Conservation (phyloP, 805 yeast species). For the Nakazawaea holstii region DNA sequence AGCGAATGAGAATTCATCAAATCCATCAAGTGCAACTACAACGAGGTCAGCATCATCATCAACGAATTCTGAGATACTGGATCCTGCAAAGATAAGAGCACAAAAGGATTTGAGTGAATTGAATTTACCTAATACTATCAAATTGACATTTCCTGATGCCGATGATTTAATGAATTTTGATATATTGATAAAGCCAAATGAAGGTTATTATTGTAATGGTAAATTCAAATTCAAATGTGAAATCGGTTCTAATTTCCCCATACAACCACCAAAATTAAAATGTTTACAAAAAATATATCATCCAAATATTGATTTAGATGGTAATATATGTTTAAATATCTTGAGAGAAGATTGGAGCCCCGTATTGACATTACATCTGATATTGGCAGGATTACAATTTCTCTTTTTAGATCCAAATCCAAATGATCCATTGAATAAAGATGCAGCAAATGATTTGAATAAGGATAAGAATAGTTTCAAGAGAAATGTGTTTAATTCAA, state of each 20-base stretch:
- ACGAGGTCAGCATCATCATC: not conserved
- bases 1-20: not conserved
- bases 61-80: not conserved
- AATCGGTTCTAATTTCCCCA: slow-evolving; percentile 75
- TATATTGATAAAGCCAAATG: slow-evolving; percentile 56
- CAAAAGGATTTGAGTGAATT: slow-evolving; percentile 74
- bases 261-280: slow-evolving; percentile 83
- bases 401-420: slow-evolving; percentile 88
- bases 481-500: slow-evolving; percentile 50
- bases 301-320: slow-evolving; percentile 88
- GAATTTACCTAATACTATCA: slow-evolving; percentile 54
- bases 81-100: slow-evolving; percentile 67
- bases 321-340: slow-evolving; percentile 88
- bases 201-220: slow-evolving; percentile 71
- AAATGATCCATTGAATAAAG: slow-evolving; percentile 86
- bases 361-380: slow-evolving; percentile 73
- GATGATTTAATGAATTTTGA: slow-evolving; percentile 57
- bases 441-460: slow-evolving; percentile 64
- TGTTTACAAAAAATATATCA: slow-evolving; percentile 75
- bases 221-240: slow-evolving; percentile 61
- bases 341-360: slow-evolving; percentile 97
- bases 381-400: slow-evolving; percentile 79
- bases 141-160: slow-evolving; percentile 44
- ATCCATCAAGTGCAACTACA: not conserved
- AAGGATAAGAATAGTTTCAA: slow-evolving; percentile 45